Evolutionary conservation across 2,329 filamentous ascomycete genomes (phyloP).

Genomic region (Talaromyces islandicus): DNA sequence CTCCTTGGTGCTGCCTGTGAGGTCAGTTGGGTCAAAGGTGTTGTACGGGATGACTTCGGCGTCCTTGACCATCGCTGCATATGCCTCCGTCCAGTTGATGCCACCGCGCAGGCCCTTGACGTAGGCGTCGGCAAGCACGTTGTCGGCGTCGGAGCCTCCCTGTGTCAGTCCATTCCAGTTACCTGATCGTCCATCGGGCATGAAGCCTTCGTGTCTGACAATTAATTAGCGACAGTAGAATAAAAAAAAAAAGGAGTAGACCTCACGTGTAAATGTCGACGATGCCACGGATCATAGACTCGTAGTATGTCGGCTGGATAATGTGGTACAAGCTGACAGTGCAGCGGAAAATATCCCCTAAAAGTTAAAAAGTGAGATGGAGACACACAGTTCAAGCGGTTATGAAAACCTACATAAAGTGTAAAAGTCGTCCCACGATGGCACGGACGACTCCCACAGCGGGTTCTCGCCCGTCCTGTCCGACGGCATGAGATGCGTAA

Average conservation of each 20-base stretch:
- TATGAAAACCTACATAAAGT: constrained; percentile 41
- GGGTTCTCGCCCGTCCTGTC: constrained; percentile 68
- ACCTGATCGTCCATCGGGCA: constrained; percentile 62
- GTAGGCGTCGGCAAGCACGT: constrained; percentile 66
- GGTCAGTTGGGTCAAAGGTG: constrained; percentile 50
- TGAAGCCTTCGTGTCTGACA: constrained; percentile 45
- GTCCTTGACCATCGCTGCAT: constrained; percentile 59
- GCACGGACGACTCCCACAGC: constrained; percentile 57
- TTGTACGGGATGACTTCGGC: constrained; percentile 59
- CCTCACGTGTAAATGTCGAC: constrained; percentile 61
- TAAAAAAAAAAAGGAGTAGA: background rate
- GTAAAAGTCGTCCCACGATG: constrained; percentile 66
- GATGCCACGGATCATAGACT: constrained; percentile 60
- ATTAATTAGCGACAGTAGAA: background rate
- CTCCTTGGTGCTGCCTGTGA: constrained; percentile 59
- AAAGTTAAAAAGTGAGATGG: constrained; percentile 12
- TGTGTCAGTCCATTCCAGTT: constrained; percentile 60
- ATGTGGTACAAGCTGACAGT: constrained; percentile 61
- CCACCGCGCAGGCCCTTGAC: constrained; percentile 60
- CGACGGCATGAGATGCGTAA: constrained; percentile 62
- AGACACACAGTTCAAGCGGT: background rate
- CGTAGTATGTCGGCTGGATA: constrained; percentile 56
- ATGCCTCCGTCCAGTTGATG: constrained; percentile 61
- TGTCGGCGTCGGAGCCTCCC: constrained; percentile 65
- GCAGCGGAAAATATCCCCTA: constrained; percentile 62